phyloP scores from a whole-genome alignment of 129 eudicot species.

The Lactuca sativa region DNA sequence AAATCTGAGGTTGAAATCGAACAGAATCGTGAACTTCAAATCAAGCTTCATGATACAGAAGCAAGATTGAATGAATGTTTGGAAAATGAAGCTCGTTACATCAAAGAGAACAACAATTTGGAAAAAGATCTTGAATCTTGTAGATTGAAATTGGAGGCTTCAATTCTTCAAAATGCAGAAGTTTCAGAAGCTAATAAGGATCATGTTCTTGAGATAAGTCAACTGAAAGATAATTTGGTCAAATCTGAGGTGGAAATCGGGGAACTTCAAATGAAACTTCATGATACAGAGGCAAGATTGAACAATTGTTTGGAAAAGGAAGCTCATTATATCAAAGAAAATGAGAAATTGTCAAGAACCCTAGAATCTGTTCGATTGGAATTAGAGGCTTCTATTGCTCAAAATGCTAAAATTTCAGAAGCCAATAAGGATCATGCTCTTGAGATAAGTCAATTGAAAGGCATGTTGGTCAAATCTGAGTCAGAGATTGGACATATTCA shows the following conservation, averaged over 20 bases:
- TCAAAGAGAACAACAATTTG: not conserved
- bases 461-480: slow-evolving; percentile 9
- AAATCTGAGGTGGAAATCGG: slow-evolving; percentile 25
- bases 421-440: not conserved
- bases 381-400: slow-evolving; percentile 40
- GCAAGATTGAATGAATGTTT: not conserved
- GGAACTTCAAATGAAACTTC: slow-evolving; percentile 18
- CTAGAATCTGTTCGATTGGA: slow-evolving; percentile 17
- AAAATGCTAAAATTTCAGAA: slow-evolving; percentile 41
- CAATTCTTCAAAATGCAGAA: slow-evolving; percentile 36
- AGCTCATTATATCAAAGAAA: slow-evolving; percentile 17
- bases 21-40: slow-evolving; percentile 14
- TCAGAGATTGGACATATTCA: slow-evolving; percentile 4
- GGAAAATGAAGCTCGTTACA: slow-evolving; percentile 11
- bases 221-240: slow-evolving; percentile 31
- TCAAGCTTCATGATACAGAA: slow-evolving; percentile 17
- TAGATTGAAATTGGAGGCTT: slow-evolving; percentile 36
- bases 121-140: not conserved
- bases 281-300: slow-evolving; percentile 12
- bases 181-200: slow-evolving; percentile 39
- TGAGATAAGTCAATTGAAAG: slow-evolving; percentile 13
- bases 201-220: slow-evolving; percentile 35
- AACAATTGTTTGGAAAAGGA: not conserved
- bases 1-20: slow-evolving; percentile 26
- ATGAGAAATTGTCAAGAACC: not conserved